Evolutionary conservation across 805 yeast species (phyloP).

Genomic region (Candida verbasci): DNA sequence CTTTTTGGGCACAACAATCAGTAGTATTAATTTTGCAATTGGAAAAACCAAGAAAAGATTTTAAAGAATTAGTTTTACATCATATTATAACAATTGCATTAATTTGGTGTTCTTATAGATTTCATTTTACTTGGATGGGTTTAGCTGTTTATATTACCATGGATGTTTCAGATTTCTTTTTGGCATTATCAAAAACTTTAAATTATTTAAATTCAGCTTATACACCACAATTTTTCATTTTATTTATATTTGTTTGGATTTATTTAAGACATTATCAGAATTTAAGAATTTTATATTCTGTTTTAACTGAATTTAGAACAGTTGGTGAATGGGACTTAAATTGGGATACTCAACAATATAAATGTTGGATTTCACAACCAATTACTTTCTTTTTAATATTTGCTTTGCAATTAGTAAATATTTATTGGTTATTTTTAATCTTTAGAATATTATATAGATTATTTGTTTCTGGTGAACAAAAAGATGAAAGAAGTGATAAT

Average conservation of each 20-base stretch:
- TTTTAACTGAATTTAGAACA: constrained; percentile 78
- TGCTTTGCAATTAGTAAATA: constrained; percentile 80
- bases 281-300: constrained; percentile 75
- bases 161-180: constrained; percentile 92
- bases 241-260: constrained; percentile 73
- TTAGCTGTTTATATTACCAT: constrained; percentile 84
- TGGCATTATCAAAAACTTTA: constrained; percentile 78
- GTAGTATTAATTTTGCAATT: constrained; percentile 75
- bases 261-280: constrained; percentile 88
- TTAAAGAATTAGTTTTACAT: constrained; percentile 84
- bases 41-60: constrained; percentile 95
- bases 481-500: constrained; percentile 85
- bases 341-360: constrained; percentile 90
- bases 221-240: constrained; percentile 60
- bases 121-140: constrained; percentile 97
- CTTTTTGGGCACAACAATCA: constrained; percentile 97
- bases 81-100: constrained; percentile 88
- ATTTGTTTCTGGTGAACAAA: constrained; percentile 48
- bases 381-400: constrained; percentile 75
- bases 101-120: constrained; percentile 82
- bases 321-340: constrained; percentile 79
- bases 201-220: constrained; percentile 73
- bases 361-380: constrained; percentile 92
- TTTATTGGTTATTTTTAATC: constrained; percentile 84
- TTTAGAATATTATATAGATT: constrained; percentile 71